A percentile compares a stretch with the other conserved stretches of the same genome.
phyloP scores from a whole-genome alignment of 2,329 filamentous ascomycete species.

The Nigrospora oryzae region DNA sequence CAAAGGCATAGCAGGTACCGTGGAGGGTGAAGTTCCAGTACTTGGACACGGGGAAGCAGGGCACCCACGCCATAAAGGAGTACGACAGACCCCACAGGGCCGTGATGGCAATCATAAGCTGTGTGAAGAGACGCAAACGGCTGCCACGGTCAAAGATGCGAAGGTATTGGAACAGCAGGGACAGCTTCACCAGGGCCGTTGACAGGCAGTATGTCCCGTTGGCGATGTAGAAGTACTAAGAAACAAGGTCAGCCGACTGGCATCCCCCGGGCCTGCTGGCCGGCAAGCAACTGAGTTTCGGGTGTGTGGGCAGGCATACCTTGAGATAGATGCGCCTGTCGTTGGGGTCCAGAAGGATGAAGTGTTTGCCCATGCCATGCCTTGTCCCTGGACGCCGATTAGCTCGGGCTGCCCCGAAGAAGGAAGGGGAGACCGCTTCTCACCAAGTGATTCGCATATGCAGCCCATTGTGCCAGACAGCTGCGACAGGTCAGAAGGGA shows the following conservation, averaged over 20 bases:
- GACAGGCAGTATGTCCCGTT: constrained; percentile 15
- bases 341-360: constrained; percentile 3
- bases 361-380: constrained; percentile 11
- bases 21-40: constrained; percentile 8
- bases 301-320: constrained; percentile 2
- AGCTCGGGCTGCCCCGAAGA: not conserved
- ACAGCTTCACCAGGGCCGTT: constrained; percentile 16
- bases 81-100: constrained; percentile 13
- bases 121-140: constrained; percentile 6
- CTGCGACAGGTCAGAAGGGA: not conserved
- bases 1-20: constrained; percentile 11
- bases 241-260: not conserved
- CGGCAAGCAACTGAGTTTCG: not conserved
- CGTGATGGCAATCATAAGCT: constrained; percentile 9
- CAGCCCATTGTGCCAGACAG: not conserved
- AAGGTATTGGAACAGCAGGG: constrained; percentile 17
- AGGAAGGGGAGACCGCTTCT: not conserved
- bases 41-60: constrained; percentile 13
- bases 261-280: not conserved
- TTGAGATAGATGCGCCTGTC: constrained; percentile 8
- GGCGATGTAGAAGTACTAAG: constrained; percentile 13
- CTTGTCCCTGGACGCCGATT: constrained; percentile 4
- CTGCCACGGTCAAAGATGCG: constrained; percentile 10
- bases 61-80: constrained; percentile 16
- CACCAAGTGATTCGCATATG: constrained; percentile 1